phyloP scores from a whole-genome alignment of 108 stramenopile genomes.

The Pseudonitzschia pungens region DNA sequence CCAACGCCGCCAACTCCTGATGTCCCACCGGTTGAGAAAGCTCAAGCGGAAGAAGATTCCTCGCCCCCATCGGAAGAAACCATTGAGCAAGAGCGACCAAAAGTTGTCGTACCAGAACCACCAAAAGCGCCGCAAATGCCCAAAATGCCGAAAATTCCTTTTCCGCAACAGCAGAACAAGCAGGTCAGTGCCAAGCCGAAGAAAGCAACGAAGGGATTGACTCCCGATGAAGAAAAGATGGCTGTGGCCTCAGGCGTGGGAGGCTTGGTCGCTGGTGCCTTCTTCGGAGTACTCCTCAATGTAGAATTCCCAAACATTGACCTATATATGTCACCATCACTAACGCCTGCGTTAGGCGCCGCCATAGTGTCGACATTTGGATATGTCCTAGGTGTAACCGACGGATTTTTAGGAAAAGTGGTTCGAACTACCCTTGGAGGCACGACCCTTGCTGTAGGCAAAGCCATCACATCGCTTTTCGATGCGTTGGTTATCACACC shows the following conservation, averaged over 20 bases:
- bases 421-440: constrained; percentile 48
- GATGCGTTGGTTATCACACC: constrained; percentile 34
- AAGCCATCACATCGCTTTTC: constrained; percentile 18
- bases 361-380: constrained; percentile 37
- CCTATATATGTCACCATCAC: constrained; percentile 22
- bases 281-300: constrained; percentile 16
- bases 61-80: neutral
- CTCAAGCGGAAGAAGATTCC: neutral
- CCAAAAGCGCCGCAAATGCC: neutral
- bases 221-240: constrained; percentile 22
- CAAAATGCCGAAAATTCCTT: neutral
- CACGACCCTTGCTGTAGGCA: constrained; percentile 18
- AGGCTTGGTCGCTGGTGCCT: constrained; percentile 22
- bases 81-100: constrained; percentile 8
- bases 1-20: neutral
- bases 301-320: constrained; percentile 25
- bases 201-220: constrained; percentile 1
- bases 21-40: neutral
- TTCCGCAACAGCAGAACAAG: neutral
- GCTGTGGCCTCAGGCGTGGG: constrained; percentile 28
- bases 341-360: constrained; percentile 48
- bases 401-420: constrained; percentile 38
- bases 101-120: neutral
- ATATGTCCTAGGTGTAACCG: constrained; percentile 37
- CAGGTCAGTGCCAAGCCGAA: neutral